Conservation (phyloP, 257 asterid species). For the Solanum peruvianum region DNA sequence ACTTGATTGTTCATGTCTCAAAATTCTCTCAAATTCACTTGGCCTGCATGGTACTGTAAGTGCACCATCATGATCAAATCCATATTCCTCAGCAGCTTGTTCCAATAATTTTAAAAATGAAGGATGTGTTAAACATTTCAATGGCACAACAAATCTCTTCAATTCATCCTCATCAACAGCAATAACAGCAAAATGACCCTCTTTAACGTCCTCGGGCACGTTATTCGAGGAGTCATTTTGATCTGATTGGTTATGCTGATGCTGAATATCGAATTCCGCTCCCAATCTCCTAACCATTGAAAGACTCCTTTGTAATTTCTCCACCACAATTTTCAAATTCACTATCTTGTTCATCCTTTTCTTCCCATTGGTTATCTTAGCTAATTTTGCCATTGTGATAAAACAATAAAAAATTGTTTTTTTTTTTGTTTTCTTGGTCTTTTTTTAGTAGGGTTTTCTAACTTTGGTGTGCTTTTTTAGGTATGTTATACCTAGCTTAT, state of each 20-base stretch:
- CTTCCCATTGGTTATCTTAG: constrained; percentile 7
- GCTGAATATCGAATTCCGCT: neutral
- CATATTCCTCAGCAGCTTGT: constrained; percentile 41
- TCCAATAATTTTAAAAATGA: constrained; percentile 21
- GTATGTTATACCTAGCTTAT: neutral
- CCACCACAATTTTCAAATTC: constrained; percentile 36
- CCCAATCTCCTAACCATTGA: constrained; percentile 15
- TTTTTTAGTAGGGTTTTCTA: neutral
- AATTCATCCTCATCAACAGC: constrained; percentile 15
- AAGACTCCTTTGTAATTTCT: constrained; percentile 45
- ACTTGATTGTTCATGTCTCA: constrained; percentile 2
- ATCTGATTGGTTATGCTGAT: neutral
- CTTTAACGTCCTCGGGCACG: constrained; percentile 43
- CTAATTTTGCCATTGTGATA: constrained; percentile 2
- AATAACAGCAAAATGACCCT: constrained; percentile 31
- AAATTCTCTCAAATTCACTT: constrained; percentile 15
- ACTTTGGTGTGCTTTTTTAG: neutral
- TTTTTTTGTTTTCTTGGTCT: neutral
- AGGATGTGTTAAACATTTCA: constrained; percentile 24
- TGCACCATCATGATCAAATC: constrained; percentile 26
- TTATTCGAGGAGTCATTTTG: neutral
- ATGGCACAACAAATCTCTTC: constrained; percentile 20
- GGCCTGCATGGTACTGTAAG: constrained; percentile 36
- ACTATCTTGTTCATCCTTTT: constrained; percentile 19
- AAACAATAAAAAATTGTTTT: neutral